Conservation (phyloP, 1,139 yeast genomes). For the Saccharomycopsis crataegensis region DNA sequence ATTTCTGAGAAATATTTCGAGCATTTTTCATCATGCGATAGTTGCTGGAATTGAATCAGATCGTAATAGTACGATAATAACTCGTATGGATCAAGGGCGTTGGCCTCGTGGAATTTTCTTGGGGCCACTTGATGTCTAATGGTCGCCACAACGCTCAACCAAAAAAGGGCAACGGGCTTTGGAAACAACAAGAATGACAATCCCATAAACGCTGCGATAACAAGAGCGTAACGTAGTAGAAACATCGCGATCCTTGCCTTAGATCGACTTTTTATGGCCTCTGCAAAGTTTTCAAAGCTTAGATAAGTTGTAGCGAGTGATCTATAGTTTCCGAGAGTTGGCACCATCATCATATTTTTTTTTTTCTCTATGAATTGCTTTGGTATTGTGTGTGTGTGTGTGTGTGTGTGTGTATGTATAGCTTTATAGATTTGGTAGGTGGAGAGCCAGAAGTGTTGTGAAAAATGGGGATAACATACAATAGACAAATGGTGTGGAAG, state of each 20-base stretch:
- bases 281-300: not conserved
- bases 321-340: too few species aligned
- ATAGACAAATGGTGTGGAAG: too few species aligned
- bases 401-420: too few species aligned
- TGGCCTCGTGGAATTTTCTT: conserved; percentile 6
- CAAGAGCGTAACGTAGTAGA: not conserved
- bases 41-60: conserved; percentile 6
- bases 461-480: too few species aligned
- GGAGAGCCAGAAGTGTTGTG: too few species aligned
- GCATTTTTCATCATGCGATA: conserved; percentile 15
- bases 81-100: conserved; percentile 15
- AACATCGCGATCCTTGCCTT: not conserved
- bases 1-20: conserved; percentile 12
- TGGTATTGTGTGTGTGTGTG: too few species aligned
- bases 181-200: not conserved
- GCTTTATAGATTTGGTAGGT: too few species aligned
- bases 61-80: conserved; percentile 14
- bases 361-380: too few species aligned
- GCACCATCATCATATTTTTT: too few species aligned
- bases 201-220: not conserved
- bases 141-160: conserved; percentile 11
- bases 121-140: conserved; percentile 14
- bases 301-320: too few species aligned
- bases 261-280: too few species aligned
- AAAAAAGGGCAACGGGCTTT: not conserved